These are phyloP conservation scores for Suillus plorans DNA, from an alignment of 768 basidiomycete species.

Conservation along the genomic window DNA sequence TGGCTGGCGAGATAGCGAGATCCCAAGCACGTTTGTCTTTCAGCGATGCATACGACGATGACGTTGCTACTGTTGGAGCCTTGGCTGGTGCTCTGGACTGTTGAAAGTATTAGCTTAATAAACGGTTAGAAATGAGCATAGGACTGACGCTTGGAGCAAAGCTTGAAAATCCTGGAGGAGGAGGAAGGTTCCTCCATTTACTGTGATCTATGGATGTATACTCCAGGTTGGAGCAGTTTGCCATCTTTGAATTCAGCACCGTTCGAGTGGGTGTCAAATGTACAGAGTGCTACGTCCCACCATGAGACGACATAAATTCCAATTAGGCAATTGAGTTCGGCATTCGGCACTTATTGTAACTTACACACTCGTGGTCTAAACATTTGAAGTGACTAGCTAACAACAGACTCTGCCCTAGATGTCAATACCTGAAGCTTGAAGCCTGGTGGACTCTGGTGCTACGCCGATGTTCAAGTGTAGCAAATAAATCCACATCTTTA, in stretches of 20 bases:
- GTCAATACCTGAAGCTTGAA: not conserved
- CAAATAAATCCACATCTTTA: not conserved
- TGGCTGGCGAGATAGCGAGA: conserved; percentile 79
- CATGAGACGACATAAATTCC: not conserved
- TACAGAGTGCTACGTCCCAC: not conserved
- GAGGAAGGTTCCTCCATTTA: conserved; percentile 61
- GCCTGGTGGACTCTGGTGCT: not conserved
- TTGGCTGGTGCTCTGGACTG: conserved; percentile 46
- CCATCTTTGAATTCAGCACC: not conserved
- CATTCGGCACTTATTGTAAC: not conserved
- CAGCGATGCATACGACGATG: conserved; percentile 58
- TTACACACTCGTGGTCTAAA: not conserved
- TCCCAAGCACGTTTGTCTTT: conserved; percentile 87
- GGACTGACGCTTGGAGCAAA: conserved; percentile 27
- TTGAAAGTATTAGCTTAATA: not conserved
- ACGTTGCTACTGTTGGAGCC: conserved; percentile 29
- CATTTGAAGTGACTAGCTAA: not conserved
- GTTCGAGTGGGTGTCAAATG: not conserved
- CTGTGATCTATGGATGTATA: conserved; percentile 32
- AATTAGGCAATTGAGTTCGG: not conserved
- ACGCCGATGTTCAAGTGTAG: not conserved
- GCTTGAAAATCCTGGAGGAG: conserved; percentile 68
- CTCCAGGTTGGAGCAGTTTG: conserved; percentile 23
- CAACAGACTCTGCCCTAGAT: not conserved
- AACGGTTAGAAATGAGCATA: not conserved